A percentile compares a stretch with the other conserved stretches of the same genome.
Conservation (phyloP, 1,284 basidiomycete genomes). For the Pulchroboletus neoregius region DNA sequence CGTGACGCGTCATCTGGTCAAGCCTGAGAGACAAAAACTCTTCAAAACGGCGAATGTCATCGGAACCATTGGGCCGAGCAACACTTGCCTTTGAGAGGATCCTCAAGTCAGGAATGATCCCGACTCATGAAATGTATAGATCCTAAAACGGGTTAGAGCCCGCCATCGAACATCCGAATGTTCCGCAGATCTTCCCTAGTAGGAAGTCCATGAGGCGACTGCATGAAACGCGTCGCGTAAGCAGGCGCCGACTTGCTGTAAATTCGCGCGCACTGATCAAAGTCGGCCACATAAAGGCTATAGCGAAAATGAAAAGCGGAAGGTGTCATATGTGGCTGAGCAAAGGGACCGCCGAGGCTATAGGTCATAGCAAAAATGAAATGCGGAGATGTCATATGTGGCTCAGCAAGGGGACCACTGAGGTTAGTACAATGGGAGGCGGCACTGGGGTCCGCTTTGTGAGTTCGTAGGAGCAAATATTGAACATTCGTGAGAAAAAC, state of each 20-base stretch:
- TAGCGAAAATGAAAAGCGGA: too few relatives aligned
- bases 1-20: neutral
- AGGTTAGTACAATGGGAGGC: neutral
- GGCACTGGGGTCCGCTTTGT: neutral
- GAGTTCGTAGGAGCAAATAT: neutral
- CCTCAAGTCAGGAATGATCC: neutral
- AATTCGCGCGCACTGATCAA: neutral
- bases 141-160: constrained; percentile 8
- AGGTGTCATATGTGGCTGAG: neutral
- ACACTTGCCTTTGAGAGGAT: constrained; percentile 18
- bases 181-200: neutral
- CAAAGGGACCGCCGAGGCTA: neutral
- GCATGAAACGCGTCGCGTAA: constrained; percentile 1
- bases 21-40: constrained; percentile 1
- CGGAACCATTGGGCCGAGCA: constrained; percentile 9
- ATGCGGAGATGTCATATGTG: too few relatives aligned
- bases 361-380: too few relatives aligned
- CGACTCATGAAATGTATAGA: neutral
- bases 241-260: constrained; percentile 21
- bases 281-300: neutral
- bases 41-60: constrained; percentile 2
- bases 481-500: neutral
- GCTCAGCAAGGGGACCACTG: too few relatives aligned
- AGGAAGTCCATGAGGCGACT: constrained; percentile 3
- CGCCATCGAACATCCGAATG: constrained; percentile 6